Percentiles rank a stretch among this genome's conserved stretches.
phyloP scores from a whole-genome alignment of 2,329 filamentous ascomycete species.

The Aphanocladium album region DNA sequence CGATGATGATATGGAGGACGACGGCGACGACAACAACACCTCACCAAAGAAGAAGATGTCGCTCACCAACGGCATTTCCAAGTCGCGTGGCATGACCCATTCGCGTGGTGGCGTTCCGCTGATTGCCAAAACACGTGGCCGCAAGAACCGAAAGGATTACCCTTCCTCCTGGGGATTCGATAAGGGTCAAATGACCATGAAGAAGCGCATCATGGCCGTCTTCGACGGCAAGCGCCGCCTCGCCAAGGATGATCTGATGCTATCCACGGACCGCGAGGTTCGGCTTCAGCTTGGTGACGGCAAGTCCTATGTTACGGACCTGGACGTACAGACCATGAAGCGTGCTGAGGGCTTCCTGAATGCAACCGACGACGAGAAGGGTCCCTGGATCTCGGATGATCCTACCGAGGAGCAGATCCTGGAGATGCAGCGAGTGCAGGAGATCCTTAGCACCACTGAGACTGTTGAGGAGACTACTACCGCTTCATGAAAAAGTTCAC shows the following conservation, averaged over 20 bases:
- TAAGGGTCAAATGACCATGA: conserved; percentile 93
- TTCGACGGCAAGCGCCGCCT: conserved; percentile 84
- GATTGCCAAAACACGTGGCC: conserved; percentile 56
- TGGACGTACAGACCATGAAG: conserved; percentile 85
- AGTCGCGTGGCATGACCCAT: conserved; percentile 70
- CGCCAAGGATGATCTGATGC: conserved; percentile 99
- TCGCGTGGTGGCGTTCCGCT: conserved; percentile 67
- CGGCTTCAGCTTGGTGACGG: conserved; percentile 73
- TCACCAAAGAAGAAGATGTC: conserved; percentile 52
- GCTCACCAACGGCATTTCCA: conserved; percentile 53
- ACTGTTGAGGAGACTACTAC: not conserved
- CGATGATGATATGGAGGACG: conserved; percentile 43
- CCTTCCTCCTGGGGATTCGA: conserved; percentile 91
- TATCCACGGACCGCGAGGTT: conserved; percentile 90
- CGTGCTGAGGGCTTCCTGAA: conserved; percentile 78
- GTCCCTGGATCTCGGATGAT: conserved; percentile 74
- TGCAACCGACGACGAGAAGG: conserved; percentile 82
- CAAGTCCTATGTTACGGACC: conserved; percentile 81
- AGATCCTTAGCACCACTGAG: conserved; percentile 33
- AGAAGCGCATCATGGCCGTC: conserved; percentile 90
- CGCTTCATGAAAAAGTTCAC: not conserved
- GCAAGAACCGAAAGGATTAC: conserved; percentile 91
- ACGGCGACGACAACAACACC: conserved; percentile 49
- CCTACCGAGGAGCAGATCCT: conserved; percentile 56
- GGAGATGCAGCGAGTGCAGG: conserved; percentile 57